Base-by-base conservation (phyloP, 768 basidiomycete genomes). In the Termitomyces titanicus region DNA sequence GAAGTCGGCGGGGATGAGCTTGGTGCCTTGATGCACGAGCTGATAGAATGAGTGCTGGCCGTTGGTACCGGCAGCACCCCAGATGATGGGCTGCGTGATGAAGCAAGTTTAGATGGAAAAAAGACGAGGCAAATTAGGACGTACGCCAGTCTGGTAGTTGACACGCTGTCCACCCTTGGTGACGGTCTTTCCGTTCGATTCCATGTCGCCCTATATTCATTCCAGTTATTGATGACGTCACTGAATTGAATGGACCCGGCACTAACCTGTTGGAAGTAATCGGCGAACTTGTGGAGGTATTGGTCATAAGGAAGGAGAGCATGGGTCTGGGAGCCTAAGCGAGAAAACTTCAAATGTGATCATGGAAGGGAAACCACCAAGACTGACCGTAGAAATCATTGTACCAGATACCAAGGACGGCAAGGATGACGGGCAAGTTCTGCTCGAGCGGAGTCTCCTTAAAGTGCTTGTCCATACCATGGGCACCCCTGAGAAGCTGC, bases 41-140 rank as follows among this genome's bases (percentile, higher is more conserved):
- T 98, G 96, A 77, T 99, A 99, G 83, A 99, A 98, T 9, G 97
- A 98, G 76, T 99, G 97, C 71, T 98, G 96, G 54, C 96, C 97
- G 72, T 98, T 98, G 37, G 97, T 98, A 40, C 96, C 97, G 0
- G 92, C 88, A 10, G 95, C 95, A 62, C 96, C 97, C 97, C 97
- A 99, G 71, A 98, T 91, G 75, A 99, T 98, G 13, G 97, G 96
- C 88, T 94, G 63, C 15, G 22, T 34, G 25, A 42, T 24, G 17
- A n/a, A 22, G 54, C 7, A 53, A 53, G 50, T 37, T 31, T 22
- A 53, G 11, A 49, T 37, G 34, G 6, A 40, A 49, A 22, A 39
- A 12, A 17, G 3, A 33, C 31, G 29, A 24, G 48, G 10, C 47
- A 51, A 38, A 8, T 45, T 24, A 65, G 22, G 15, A 72, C 90